Conservation (phyloP, 2,329 filamentous ascomycete species). For the Paraconiothyrium sp. region DNA sequence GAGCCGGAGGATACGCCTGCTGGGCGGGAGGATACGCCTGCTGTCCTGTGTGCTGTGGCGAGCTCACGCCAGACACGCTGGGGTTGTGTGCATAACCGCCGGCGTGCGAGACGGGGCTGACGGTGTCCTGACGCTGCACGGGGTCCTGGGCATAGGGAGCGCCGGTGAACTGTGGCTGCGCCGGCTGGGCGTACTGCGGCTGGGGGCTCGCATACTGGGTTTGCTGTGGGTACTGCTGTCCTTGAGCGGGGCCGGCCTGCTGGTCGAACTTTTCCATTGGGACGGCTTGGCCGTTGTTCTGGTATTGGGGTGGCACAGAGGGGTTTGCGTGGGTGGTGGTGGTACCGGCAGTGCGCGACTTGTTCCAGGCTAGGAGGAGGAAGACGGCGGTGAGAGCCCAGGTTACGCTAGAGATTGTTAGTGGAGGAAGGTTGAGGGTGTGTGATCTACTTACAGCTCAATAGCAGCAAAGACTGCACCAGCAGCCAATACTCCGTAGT, state of each 20-base stretch:
- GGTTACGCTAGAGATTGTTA: constrained; percentile 13
- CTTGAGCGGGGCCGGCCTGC: neutral
- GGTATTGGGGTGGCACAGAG: constrained; percentile 17
- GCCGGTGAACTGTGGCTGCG: constrained; percentile 11
- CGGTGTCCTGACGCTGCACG: constrained; percentile 20
- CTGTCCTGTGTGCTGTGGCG: constrained; percentile 16
- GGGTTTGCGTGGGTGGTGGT: neutral
- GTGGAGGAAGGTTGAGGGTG: neutral
- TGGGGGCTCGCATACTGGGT: constrained; percentile 13
- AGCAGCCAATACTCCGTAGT: constrained; percentile 35
- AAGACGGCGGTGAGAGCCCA: constrained; percentile 16
- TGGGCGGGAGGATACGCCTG: constrained; percentile 4
- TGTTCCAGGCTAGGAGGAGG: constrained; percentile 18
- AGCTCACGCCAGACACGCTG: constrained; percentile 10
- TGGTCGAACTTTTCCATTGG: constrained; percentile 24
- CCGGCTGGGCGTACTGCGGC: constrained; percentile 16
- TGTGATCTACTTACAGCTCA: constrained; percentile 37
- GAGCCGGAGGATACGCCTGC: constrained; percentile 2
- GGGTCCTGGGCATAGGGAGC: constrained; percentile 20
- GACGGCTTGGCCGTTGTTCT: constrained; percentile 14
- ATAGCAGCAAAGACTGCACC: constrained; percentile 36
- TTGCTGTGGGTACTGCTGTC: neutral
- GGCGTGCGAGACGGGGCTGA: constrained; percentile 20
- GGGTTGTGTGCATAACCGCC: constrained; percentile 9
- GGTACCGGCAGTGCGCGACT: constrained; percentile 11